Conservation (phyloP, 768 basidiomycete genomes). For the Suillus ampliporus region DNA sequence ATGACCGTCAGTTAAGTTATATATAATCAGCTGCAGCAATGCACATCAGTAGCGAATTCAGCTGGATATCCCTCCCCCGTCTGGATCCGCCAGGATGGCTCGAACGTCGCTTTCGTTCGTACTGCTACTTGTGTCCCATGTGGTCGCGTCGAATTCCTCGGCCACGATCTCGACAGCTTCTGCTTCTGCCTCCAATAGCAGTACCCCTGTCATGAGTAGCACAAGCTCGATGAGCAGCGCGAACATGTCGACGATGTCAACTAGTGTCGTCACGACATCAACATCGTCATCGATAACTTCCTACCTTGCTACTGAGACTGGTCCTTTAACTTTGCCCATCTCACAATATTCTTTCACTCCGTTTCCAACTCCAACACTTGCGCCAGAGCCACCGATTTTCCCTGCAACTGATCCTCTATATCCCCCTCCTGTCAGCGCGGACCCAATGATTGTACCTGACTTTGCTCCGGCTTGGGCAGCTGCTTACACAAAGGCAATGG, state of each 20-base stretch:
- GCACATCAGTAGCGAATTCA: neutral
- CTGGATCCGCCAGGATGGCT: conserved; percentile 22
- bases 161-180: conserved; percentile 11
- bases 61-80: conserved; percentile 9
- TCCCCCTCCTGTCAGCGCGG: conserved; percentile 59
- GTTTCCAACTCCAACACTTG: conserved; percentile 64
- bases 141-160: neutral
- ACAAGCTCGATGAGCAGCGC: conserved; percentile 2
- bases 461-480: conserved; percentile 58
- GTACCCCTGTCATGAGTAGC: conserved; percentile 14
- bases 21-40: conserved; percentile 11
- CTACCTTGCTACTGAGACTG: conserved; percentile 20
- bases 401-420: conserved; percentile 57
- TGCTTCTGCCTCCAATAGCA: conserved; percentile 9
- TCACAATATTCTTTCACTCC: conserved; percentile 55
- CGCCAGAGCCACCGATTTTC: conserved; percentile 57
- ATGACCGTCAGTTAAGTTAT: conserved; percentile 2
- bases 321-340: conserved; percentile 43
- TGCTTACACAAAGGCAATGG: conserved; percentile 64
- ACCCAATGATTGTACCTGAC: conserved; percentile 47
- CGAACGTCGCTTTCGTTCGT: conserved; percentile 17
- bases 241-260: conserved; percentile 5
- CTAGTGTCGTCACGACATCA: conserved; percentile 3
- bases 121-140: conserved; percentile 18
- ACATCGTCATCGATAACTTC: conserved; percentile 16